Percentiles rank a stretch among this genome's conserved stretches.
Conservation (phyloP, 2,329 filamentous ascomycete genomes). For the Diaporthe humulicola region DNA sequence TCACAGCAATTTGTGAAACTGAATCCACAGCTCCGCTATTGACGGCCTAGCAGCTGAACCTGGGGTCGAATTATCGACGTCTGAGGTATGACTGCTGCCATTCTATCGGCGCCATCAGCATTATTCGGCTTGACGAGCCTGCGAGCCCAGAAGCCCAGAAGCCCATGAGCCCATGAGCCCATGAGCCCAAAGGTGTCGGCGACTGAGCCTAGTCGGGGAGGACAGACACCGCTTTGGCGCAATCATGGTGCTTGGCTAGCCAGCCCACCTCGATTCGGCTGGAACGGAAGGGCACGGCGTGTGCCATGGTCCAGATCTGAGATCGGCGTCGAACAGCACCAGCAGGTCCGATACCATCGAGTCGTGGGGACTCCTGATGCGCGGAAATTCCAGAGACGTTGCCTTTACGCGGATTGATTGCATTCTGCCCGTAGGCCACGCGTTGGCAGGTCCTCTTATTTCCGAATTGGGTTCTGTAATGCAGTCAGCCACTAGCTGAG, state of each 20-base stretch:
- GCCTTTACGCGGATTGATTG: conserved; percentile 10
- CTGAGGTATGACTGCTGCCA: neutral
- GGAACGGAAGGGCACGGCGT: neutral
- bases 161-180: neutral
- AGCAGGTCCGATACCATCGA: neutral
- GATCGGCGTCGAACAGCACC: neutral
- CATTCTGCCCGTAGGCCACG: conserved; percentile 16
- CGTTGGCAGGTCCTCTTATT: conserved; percentile 23
- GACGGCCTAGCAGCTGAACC: neutral
- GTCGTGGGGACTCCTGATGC: neutral
- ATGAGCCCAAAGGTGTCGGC: neutral
- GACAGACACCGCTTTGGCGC: conserved; percentile 8
- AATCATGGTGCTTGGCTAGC: neutral
- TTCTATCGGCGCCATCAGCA: neutral
- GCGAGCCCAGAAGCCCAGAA: neutral
- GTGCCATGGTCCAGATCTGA: neutral
- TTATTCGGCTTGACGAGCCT: neutral
- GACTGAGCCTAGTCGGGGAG: conserved; percentile 4
- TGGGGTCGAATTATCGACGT: neutral
- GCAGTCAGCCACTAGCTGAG: conserved; percentile 29
- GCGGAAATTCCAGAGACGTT: neutral
- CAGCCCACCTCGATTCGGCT: conserved; percentile 21
- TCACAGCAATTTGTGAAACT: neutral
- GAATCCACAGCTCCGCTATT: conserved; percentile 9
- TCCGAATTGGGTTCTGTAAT: conserved; percentile 11